These are phyloP conservation scores for Trichothecium roseum DNA, from an alignment of 2,329 filamentous ascomycete species.

Conservation along the genomic window DNA sequence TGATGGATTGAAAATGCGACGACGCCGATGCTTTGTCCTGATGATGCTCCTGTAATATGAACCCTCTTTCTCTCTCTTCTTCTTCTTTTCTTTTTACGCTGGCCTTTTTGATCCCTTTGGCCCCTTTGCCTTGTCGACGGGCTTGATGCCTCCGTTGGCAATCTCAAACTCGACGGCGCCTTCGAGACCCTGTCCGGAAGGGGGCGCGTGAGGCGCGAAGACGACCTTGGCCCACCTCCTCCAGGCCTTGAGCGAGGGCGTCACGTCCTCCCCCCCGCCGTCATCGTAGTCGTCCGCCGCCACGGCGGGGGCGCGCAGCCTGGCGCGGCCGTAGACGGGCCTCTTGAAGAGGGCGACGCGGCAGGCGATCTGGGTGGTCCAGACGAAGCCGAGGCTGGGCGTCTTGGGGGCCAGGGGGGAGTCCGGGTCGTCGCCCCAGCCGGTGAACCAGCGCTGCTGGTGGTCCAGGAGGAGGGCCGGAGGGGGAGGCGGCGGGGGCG, in stretches of 20 bases:
- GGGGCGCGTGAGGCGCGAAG: slow-evolving; percentile 67
- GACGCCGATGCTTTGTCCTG: no score
- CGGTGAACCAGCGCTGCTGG: slow-evolving; percentile 90
- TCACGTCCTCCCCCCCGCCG: slow-evolving; percentile 27
- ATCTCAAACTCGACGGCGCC: slow-evolving; percentile 66
- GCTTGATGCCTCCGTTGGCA: slow-evolving; percentile 50
- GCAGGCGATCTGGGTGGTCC: slow-evolving; percentile 80
- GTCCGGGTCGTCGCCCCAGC: slow-evolving; percentile 69
- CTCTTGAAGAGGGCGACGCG: slow-evolving; percentile 73
- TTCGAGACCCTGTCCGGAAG: slow-evolving; percentile 34
- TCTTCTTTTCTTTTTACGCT: neutral
- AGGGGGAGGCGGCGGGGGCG: slow-evolving; percentile 19
- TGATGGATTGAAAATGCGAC: neutral
- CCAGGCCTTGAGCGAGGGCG: slow-evolving; percentile 46
- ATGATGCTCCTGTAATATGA: no score
- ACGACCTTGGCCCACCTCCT: slow-evolving; percentile 78
- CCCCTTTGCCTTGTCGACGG: slow-evolving; percentile 12
- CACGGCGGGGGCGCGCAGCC: slow-evolving; percentile 21
- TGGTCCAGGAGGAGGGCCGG: slow-evolving; percentile 66
- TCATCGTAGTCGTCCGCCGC: slow-evolving; percentile 20
- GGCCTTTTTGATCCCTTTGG: slow-evolving; percentile 5
- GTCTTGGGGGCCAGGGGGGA: slow-evolving; percentile 55
- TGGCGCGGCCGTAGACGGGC: slow-evolving; percentile 37
- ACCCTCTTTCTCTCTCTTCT: no score
- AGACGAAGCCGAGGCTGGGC: slow-evolving; percentile 77